Conservation (phyloP, 169 alveolate species). For the Ichthyophthirius multifiliis region DNA sequence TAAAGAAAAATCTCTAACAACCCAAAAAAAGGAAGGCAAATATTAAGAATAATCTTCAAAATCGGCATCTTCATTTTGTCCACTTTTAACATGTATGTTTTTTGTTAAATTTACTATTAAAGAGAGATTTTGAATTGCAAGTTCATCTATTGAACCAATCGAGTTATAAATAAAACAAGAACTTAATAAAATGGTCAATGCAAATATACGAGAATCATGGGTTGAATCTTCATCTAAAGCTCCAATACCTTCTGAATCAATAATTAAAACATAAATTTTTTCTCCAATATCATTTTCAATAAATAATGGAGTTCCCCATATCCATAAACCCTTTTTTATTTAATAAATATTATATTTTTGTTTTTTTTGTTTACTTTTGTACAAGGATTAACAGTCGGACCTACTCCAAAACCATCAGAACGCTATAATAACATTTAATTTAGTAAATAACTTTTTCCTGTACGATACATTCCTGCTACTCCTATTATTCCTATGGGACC, state of each 20-base stretch:
- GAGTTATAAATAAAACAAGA: constrained; percentile 78
- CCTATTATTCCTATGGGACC: constrained; percentile 76
- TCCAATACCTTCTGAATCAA: constrained; percentile 89
- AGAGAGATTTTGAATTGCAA: constrained; percentile 70
- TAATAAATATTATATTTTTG: background rate
- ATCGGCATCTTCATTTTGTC: constrained; percentile 55
- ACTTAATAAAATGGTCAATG: constrained; percentile 71
- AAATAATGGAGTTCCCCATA: constrained; percentile 82
- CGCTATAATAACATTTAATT: constrained; percentile 72
- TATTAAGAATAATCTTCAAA: constrained; percentile 64
- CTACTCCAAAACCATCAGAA: constrained; percentile 80
- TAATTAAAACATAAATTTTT: constrained; percentile 65
- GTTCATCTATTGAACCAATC: constrained; percentile 83
- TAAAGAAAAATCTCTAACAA: constrained; percentile 79
- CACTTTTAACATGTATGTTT: constrained; percentile 58
- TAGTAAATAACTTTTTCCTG: constrained; percentile 83
- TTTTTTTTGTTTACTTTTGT: constrained; percentile 37
- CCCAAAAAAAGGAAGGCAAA: constrained; percentile 84
- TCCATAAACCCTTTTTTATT: constrained; percentile 70
- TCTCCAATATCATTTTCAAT: constrained; percentile 81
- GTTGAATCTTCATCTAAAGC: constrained; percentile 86
- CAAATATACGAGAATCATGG: constrained; percentile 82
- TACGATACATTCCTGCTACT: constrained; percentile 88
- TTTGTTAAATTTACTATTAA: constrained; percentile 78
- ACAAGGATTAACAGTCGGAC: constrained; percentile 85